Evolutionary conservation across 1,139 yeast species (phyloP).

Genomic region (Arxiozyma slooffiae): DNA sequence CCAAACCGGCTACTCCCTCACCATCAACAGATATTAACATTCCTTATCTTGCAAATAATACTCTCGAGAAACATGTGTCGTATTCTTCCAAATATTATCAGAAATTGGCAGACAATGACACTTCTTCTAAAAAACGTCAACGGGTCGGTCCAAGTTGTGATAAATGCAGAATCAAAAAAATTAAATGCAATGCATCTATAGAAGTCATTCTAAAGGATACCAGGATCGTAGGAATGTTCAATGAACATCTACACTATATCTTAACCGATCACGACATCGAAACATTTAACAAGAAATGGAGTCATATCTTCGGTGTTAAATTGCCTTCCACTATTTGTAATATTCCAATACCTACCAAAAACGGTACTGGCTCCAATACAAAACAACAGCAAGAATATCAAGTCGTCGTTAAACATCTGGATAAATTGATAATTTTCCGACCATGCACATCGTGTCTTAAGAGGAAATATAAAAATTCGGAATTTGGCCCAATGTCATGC

Average conservation of each 20-base stretch:
- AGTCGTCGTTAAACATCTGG: conserved; percentile 24
- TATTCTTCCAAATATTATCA: neutral
- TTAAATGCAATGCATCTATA: conserved; percentile 65
- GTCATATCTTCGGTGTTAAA: neutral
- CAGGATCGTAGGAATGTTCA: conserved; percentile 11
- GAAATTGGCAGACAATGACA: neutral
- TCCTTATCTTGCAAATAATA: neutral
- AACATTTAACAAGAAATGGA: conserved; percentile 3
- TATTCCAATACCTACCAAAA: neutral
- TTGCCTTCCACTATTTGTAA: conserved; percentile 1
- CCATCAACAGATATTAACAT: neutral
- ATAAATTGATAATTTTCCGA: conserved; percentile 24
- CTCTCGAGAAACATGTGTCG: neutral
- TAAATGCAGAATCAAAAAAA: conserved; percentile 57
- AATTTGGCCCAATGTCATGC: conserved; percentile 9
- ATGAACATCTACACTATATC: conserved; percentile 14
- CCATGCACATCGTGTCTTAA: conserved; percentile 26
- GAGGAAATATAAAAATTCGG: conserved; percentile 7
- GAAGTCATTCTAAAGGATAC: conserved; percentile 26
- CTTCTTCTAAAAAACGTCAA: conserved; percentile 37
- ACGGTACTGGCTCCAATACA: neutral
- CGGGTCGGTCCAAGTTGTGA: conserved; percentile 72
- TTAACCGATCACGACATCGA: conserved; percentile 13
- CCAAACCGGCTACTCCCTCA: conserved; percentile 1
- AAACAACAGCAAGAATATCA: neutral